A percentile compares a stretch with the other conserved stretches of the same genome.
phyloP scores from a whole-genome alignment of 805 yeast species.

The Candida taoyuanica region DNA sequence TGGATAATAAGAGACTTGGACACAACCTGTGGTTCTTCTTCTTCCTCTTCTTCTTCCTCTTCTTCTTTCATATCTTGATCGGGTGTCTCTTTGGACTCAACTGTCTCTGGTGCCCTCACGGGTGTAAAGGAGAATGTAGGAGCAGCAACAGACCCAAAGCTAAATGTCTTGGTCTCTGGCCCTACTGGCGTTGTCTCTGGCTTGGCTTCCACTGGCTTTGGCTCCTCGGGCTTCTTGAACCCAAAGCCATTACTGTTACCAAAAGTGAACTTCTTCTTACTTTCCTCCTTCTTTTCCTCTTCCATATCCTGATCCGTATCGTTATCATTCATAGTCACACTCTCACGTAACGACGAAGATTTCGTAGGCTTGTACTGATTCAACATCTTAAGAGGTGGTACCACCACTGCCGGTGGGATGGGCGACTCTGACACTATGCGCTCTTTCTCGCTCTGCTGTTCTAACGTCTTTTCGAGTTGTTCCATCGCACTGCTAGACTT shows the following conservation, averaged over 20 bases:
- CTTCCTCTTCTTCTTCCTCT: too few relatives aligned
- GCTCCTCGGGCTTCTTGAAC: too few relatives aligned
- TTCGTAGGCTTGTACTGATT: slow-evolving; percentile 33
- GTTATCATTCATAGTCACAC: slow-evolving; percentile 23
- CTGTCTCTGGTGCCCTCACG: too few relatives aligned
- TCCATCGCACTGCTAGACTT: slow-evolving; percentile 20
- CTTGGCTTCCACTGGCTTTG: too few relatives aligned
- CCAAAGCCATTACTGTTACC: slow-evolving; percentile 2
- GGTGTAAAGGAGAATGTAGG: too few relatives aligned
- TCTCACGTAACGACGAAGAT: slow-evolving; percentile 35
- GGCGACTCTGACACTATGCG: neutral
- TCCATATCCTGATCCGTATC: slow-evolving; percentile 5
- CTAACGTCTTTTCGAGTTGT: slow-evolving; percentile 21
- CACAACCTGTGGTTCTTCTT: too few relatives aligned
- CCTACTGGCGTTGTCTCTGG: too few relatives aligned
- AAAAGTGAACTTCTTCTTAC: slow-evolving; percentile 2
- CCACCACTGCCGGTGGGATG: neutral
- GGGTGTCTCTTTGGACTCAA: too few relatives aligned
- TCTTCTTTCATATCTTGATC: too few relatives aligned
- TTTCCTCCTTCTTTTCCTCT: slow-evolving; percentile 2
- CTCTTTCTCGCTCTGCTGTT: neutral
- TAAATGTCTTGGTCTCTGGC: too few relatives aligned
- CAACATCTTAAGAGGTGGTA: slow-evolving; percentile 1
- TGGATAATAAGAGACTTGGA: too few relatives aligned
- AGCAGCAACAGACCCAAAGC: too few relatives aligned